phyloP scores from a whole-genome alignment of 2,329 filamentous ascomycete species.

The Colletotrichum musae region DNA sequence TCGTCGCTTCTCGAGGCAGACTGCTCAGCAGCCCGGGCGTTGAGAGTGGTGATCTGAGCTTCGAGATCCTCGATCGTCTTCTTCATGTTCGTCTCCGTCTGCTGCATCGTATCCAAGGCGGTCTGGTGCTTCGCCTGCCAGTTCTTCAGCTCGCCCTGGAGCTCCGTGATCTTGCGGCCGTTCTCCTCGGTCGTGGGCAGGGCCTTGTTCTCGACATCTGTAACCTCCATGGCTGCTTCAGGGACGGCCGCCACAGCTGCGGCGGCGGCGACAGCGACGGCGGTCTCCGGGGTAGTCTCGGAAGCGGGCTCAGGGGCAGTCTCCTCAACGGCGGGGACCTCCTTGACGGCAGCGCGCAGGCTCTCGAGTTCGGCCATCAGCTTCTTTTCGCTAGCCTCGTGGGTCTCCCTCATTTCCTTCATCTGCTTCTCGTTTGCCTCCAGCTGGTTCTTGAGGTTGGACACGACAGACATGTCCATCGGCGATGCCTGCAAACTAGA shows the following conservation, averaged over 20 bases:
- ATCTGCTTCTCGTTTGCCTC: constrained; percentile 89
- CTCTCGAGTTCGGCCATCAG: constrained; percentile 79
- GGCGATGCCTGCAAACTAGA: constrained; percentile 88
- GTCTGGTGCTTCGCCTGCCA: constrained; percentile 85
- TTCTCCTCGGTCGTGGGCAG: constrained; percentile 57
- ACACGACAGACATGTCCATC: constrained; percentile 92
- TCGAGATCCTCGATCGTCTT: constrained; percentile 83
- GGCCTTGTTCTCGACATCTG: constrained; percentile 50
- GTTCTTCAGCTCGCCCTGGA: constrained; percentile 79
- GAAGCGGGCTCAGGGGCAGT: constrained; percentile 37
- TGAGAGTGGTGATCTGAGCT: constrained; percentile 65
- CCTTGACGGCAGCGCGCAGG: constrained; percentile 70
- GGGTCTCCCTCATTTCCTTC: constrained; percentile 77
- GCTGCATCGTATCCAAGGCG: constrained; percentile 78
- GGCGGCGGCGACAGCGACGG: constrained; percentile 32
- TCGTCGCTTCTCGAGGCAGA: constrained; percentile 57
- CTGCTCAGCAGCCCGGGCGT: constrained; percentile 63
- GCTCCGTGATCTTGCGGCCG: constrained; percentile 71
- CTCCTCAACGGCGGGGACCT: constrained; percentile 18
- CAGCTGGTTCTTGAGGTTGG: constrained; percentile 88
- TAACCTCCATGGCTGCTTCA: constrained; percentile 37
- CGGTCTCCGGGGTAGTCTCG: constrained; percentile 15
- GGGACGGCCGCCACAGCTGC: constrained; percentile 32
- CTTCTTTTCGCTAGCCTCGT: constrained; percentile 82
- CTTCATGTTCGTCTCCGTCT: constrained; percentile 80